These are phyloP conservation scores for Nakaseomyces kungkrabaensis DNA, from an alignment of 1,139 yeast species.

Conservation along the genomic window DNA sequence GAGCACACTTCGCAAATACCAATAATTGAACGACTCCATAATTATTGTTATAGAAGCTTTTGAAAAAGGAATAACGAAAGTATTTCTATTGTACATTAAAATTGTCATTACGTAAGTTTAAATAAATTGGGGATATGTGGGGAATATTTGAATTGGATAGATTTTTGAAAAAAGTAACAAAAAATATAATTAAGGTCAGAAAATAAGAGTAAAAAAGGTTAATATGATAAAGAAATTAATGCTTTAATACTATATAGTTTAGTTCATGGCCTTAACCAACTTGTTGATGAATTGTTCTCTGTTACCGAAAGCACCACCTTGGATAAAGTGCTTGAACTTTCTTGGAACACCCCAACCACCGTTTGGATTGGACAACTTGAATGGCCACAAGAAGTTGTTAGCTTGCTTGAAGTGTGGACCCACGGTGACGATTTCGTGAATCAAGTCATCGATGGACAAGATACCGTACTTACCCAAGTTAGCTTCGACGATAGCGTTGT, in stretches of 20 bases:
- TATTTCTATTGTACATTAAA: background rate
- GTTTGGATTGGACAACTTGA: conserved; percentile 97
- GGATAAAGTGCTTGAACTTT: conserved; percentile 99
- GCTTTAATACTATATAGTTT: conserved; percentile 26
- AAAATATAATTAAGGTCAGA: background rate
- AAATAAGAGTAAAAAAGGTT: background rate
- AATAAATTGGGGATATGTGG: background rate
- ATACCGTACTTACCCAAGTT: conserved; percentile 94
- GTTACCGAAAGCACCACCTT: conserved; percentile 99
- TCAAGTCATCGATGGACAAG: conserved; percentile 91
- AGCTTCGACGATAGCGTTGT: conserved; percentile 91
- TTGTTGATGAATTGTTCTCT: conserved; percentile 98
- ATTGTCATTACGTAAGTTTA: background rate
- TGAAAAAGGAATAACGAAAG: too few relatives aligned
- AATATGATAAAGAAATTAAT: background rate
- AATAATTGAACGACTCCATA: too few relatives aligned
- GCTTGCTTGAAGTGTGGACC: conserved; percentile 99
- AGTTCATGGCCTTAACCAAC: conserved; percentile 95
- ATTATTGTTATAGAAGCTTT: too few relatives aligned
- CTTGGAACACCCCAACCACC: conserved; percentile 99
- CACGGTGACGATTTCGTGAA: conserved; percentile 97
- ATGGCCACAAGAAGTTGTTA: conserved; percentile 99
- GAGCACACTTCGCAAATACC: too few relatives aligned
- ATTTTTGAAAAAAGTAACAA: background rate
- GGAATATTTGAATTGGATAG: background rate